These are phyloP conservation scores for Forsythia suspensa DNA, from an alignment of 257 asterid genomes.

Conservation along the genomic window DNA sequence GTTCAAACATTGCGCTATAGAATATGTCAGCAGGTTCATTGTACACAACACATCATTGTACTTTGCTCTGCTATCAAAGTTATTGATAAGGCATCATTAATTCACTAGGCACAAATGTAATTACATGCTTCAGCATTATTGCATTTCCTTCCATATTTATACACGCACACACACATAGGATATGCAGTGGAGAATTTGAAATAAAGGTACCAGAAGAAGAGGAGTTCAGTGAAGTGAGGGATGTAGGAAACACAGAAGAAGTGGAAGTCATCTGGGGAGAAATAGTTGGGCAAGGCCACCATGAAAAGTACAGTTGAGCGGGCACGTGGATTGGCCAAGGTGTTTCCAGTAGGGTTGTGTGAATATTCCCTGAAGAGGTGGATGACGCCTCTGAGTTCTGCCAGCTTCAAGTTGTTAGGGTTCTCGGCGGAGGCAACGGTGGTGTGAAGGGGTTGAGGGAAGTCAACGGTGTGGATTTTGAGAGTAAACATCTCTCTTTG, in stretches of 20 bases:
- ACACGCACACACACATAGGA: background rate
- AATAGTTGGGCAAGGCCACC: conserved; percentile 80
- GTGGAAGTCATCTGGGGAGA: conserved; percentile 70
- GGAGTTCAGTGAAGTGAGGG: conserved; percentile 48
- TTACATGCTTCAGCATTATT: background rate
- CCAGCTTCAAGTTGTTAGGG: conserved; percentile 37
- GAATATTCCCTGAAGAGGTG: conserved; percentile 88
- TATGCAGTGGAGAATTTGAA: background rate
- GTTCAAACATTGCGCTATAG: background rate
- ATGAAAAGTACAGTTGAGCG: conserved; percentile 62
- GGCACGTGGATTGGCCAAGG: conserved; percentile 46
- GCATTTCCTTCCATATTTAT: background rate
- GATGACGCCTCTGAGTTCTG: conserved; percentile 67
- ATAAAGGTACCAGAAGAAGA: conserved; percentile 60
- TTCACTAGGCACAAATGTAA: background rate
- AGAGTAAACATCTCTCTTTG: conserved; percentile 64
- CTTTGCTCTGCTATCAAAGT: background rate
- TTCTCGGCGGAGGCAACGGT: conserved; percentile 23
- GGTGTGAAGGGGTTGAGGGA: conserved; percentile 57
- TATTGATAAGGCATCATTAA: background rate
- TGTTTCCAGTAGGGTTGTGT: conserved; percentile 35
- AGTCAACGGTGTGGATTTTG: conserved; percentile 84
- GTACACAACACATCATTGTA: background rate
- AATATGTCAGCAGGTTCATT: too few species aligned
- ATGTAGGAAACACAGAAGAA: conserved; percentile 68